These are phyloP conservation scores for Backusella liffmaniae DNA, from an alignment of 192 early-diverging fungal genomes.

Conservation along the genomic window DNA sequence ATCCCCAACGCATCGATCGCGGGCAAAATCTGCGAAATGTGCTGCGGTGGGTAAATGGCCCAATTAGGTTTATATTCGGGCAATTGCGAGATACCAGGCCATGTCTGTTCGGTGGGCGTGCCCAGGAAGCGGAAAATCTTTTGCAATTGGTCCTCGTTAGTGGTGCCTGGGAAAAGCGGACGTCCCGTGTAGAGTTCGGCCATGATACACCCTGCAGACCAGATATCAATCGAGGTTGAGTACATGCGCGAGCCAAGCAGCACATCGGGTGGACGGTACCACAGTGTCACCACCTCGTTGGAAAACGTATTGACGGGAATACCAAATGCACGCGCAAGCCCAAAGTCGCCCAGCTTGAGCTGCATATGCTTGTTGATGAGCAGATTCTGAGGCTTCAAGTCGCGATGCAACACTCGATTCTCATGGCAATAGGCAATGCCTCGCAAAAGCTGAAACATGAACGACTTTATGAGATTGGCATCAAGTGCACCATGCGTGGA, in stretches of 20 bases:
- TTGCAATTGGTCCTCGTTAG: constrained; percentile 76
- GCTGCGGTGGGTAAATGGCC: constrained; percentile 60
- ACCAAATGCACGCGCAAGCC: constrained; percentile 82
- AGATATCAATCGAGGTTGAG: constrained; percentile 95
- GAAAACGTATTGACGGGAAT: constrained; percentile 93
- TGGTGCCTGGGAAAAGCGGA: constrained; percentile 81
- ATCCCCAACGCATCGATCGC: constrained; percentile 72
- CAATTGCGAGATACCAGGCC: constrained; percentile 71
- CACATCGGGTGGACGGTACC: constrained; percentile 97
- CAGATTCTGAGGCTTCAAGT: constrained; percentile 84
- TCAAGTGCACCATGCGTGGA: constrained; percentile 63
- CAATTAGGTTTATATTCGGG: constrained; percentile 73
- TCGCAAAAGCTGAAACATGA: constrained; percentile 80
- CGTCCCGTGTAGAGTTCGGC: constrained; percentile 84
- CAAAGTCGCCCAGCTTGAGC: constrained; percentile 84
- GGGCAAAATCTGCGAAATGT: constrained; percentile 64
- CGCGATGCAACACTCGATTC: constrained; percentile 78
- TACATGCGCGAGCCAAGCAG: constrained; percentile 93
- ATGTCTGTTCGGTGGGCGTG: constrained; percentile 73
- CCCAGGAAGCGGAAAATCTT: constrained; percentile 81
- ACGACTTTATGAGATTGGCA: constrained; percentile 65
- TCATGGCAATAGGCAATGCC: constrained; percentile 86
- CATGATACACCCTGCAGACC: constrained; percentile 98
- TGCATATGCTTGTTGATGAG: constrained; percentile 76
- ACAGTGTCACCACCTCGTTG: constrained; percentile 98